A percentile compares a stretch with the other conserved stretches of the same genome.
Evolutionary conservation across 2,329 filamentous ascomycete species (phyloP).

Genomic region (Lachnellula arida): DNA sequence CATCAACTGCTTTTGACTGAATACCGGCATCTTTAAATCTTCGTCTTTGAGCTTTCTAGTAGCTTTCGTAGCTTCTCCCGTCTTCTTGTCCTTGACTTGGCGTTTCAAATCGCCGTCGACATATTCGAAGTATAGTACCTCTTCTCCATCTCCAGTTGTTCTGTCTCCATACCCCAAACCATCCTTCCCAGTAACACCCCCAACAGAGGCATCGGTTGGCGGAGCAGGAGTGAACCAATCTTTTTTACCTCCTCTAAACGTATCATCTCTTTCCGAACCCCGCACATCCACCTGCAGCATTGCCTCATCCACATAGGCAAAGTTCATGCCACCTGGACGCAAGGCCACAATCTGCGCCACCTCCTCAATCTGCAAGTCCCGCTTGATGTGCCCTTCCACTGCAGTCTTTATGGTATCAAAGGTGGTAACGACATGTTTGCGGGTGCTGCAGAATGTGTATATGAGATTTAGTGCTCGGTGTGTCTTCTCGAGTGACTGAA

Average conservation of each 20-base stretch:
- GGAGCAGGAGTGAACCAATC: constrained; percentile 46
- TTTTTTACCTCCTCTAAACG: constrained; percentile 53
- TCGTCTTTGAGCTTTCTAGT: constrained; percentile 68
- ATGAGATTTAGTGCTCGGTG: constrained; percentile 87
- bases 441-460: constrained; percentile 89
- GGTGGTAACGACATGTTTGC: constrained; percentile 88
- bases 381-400: constrained; percentile 77
- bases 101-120: constrained; percentile 85
- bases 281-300: constrained; percentile 76
- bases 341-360: constrained; percentile 77
- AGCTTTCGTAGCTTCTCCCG: constrained; percentile 65
- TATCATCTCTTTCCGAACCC: constrained; percentile 60
- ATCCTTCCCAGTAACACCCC: constrained; percentile 49
- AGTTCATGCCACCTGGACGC: constrained; percentile 72
- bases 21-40: constrained; percentile 85
- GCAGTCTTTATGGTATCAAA: constrained; percentile 82
- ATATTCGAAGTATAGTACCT: constrained; percentile 88
- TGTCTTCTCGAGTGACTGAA: constrained; percentile 68
- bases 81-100: constrained; percentile 67
- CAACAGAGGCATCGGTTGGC: constrained; percentile 52
- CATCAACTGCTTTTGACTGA: constrained; percentile 88
- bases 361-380: constrained; percentile 67
- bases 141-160: constrained; percentile 42
- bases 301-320: constrained; percentile 81
- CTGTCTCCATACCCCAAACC: constrained; percentile 33